Conservation (phyloP, 1,139 yeast genomes). For the Debaryomyces sp. region DNA sequence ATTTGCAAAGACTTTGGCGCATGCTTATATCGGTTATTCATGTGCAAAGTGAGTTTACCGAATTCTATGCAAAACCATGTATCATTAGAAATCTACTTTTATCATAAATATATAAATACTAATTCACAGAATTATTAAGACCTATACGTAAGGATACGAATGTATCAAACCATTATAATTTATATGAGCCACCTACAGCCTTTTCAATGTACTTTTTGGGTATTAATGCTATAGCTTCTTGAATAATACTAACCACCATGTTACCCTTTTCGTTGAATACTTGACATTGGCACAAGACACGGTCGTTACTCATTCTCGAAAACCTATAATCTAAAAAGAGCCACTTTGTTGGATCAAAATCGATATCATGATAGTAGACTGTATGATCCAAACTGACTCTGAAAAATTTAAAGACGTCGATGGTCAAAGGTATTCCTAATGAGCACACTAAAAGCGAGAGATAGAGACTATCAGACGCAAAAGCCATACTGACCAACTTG, state of each 20-base stretch:
- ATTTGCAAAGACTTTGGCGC: neutral
- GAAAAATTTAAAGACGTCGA: slow-evolving; percentile 25
- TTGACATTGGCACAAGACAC: slow-evolving; percentile 32
- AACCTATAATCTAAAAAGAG: slow-evolving; percentile 41
- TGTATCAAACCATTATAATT: neutral
- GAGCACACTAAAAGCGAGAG: slow-evolving; percentile 26
- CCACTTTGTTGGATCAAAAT: slow-evolving; percentile 43
- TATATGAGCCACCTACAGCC: slow-evolving; percentile 15
- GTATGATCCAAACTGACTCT: slow-evolving; percentile 47
- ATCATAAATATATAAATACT: neutral
- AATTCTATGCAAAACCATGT: neutral
- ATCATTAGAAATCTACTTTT: neutral
- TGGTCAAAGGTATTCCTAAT: slow-evolving; percentile 29
- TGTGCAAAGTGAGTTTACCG: neutral
- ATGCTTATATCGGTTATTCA: neutral
- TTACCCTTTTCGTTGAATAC: slow-evolving; percentile 33
- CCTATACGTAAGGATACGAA: neutral
- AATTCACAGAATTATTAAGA: neutral
- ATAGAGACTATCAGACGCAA: slow-evolving; percentile 23
- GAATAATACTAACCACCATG: slow-evolving; percentile 35
- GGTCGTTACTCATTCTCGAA: slow-evolving; percentile 35
- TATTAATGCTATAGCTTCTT: slow-evolving; percentile 41
- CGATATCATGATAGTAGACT: slow-evolving; percentile 39
- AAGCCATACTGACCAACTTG: slow-evolving; percentile 23
- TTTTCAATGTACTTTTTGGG: slow-evolving; percentile 26